These are phyloP conservation scores for Umbellularia californica DNA, from an alignment of 164 flowering plant species.

Conservation along the genomic window DNA sequence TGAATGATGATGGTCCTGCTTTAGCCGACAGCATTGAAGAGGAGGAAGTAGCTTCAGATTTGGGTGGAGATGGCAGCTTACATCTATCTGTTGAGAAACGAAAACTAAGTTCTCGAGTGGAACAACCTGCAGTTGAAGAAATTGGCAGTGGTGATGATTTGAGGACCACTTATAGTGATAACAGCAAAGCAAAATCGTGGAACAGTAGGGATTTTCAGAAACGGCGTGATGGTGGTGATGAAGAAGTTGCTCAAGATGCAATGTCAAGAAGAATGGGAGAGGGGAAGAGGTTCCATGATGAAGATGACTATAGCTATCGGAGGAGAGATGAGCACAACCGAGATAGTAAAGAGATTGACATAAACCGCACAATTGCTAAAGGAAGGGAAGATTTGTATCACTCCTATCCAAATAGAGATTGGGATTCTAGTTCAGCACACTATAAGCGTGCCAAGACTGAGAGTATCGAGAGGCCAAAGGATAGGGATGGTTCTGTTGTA, in stretches of 20 bases:
- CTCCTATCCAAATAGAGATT: slow-evolving; percentile 43
- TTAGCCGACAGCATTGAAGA: slow-evolving; percentile 35
- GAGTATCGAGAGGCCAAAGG: slow-evolving; percentile 59
- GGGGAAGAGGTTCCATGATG: slow-evolving; percentile 38
- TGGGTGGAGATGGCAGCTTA: slow-evolving; percentile 26
- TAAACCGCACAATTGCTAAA: slow-evolving; percentile 36
- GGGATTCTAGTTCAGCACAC: slow-evolving; percentile 42
- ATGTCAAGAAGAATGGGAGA: slow-evolving; percentile 31
- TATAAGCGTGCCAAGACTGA: slow-evolving; percentile 40
- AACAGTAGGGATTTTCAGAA: slow-evolving; percentile 62
- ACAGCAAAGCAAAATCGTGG: slow-evolving; percentile 74
- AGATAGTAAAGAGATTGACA: slow-evolving; percentile 47
- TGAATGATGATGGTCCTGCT: slow-evolving; percentile 26
- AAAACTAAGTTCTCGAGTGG: slow-evolving; percentile 49
- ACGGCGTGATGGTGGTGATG: slow-evolving; percentile 53
- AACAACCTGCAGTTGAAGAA: slow-evolving; percentile 35
- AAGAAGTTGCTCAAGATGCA: slow-evolving; percentile 70
- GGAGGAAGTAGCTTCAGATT: slow-evolving; percentile 36
- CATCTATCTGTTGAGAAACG: slow-evolving; percentile 35
- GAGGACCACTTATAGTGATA: slow-evolving; percentile 67
- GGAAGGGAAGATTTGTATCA: slow-evolving; percentile 49
- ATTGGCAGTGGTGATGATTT: slow-evolving; percentile 51
- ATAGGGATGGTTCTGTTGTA: slow-evolving; percentile 51
- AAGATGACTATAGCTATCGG: slow-evolving; percentile 40
- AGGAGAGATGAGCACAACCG: slow-evolving; percentile 44